Base-by-base conservation (phyloP, 176 grass and related monocot species). In the Oryza rufipogon region DNA sequence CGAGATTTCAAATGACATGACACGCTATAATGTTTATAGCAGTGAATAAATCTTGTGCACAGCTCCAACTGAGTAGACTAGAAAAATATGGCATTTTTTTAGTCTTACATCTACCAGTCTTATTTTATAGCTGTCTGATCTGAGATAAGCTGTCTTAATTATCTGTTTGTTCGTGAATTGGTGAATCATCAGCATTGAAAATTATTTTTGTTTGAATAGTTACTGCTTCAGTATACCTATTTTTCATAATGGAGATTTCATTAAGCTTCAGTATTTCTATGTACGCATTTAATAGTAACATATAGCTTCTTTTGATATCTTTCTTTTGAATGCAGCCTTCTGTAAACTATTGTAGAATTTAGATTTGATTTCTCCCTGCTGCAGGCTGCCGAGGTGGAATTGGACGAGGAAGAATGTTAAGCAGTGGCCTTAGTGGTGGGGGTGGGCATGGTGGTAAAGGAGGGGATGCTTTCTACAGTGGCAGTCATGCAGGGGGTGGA, bases 371-470 rank as follows among this genome's bases (percentile, higher is more conserved):
- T 86, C 46, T 74, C 87, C 70, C 80, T 47, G 85, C 82, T 74
- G 42, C 71, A 98, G 96, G 96, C 16, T 98, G 96, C 80, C 90
- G 58, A 90, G 91, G 93, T 79, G 96, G 96, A 66, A 86, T 98
- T 87, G 96, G 96, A 65, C 86, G 38, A 80, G 96, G 96, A 64
- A 87, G 81, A 76, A 73, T 92, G 61, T 78, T 87, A 89, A 75
- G 64, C 70, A 95, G 80, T 72, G 89, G 93, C 22, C 60, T 95
- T 80, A 87, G 96, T 51, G 96, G 93, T 71, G 96, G 96, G 22
- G 93, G 93, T 64, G 96, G 96, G 12, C 91, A 98, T 87, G 96
- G 96, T 70, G 96, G 96, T 80, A 98, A 93, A 91, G 96, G 93
- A 1, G 96, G 96, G 17, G 87, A 92, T 38, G 91, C 93, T 61